A percentile compares a stretch with the other conserved stretches of the same genome.
Conservation (phyloP, 1,139 yeast species). For the Hemisphaericaspora subhashii region DNA sequence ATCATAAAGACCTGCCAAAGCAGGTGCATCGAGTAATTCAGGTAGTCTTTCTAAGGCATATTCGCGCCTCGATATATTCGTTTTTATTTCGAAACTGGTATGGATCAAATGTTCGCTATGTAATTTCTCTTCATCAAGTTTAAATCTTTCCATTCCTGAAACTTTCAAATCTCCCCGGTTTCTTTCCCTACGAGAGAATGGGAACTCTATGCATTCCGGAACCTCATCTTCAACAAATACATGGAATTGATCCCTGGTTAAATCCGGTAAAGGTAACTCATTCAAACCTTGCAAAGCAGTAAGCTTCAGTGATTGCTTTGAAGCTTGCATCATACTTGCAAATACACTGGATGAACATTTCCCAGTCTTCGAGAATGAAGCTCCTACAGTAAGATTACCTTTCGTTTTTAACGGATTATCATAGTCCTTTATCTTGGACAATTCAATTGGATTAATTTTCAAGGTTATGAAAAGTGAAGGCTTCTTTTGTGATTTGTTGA, state of each 20-base stretch:
- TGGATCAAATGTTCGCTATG: background rate
- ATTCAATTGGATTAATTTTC: conserved; percentile 23
- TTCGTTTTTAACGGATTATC: conserved; percentile 34
- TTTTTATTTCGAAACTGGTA: background rate
- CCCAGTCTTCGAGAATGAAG: background rate
- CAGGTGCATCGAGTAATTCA: conserved; percentile 13
- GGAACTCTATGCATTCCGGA: background rate
- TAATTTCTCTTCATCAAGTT: background rate
- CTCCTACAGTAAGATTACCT: conserved; percentile 17
- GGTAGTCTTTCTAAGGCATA: conserved; percentile 16
- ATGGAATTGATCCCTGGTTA: conserved; percentile 22
- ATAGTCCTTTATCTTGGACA: conserved; percentile 26
- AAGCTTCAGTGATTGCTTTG: conserved; percentile 19
- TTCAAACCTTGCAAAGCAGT: conserved; percentile 25
- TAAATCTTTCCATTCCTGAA: background rate
- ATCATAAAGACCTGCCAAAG: conserved; percentile 23
- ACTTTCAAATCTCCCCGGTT: background rate
- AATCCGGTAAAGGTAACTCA: conserved; percentile 21
- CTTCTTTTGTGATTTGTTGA: too few species aligned
- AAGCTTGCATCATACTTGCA: conserved; percentile 28
- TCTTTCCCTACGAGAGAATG: background rate
- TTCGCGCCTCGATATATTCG: background rate
- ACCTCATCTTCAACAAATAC: conserved; percentile 14
- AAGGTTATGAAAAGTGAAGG: conserved; percentile 22
- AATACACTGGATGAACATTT: conserved; percentile 15